Evolutionary conservation across 2,329 filamentous ascomycete species (phyloP).

Genomic region (Coniochaeta prunicola): DNA sequence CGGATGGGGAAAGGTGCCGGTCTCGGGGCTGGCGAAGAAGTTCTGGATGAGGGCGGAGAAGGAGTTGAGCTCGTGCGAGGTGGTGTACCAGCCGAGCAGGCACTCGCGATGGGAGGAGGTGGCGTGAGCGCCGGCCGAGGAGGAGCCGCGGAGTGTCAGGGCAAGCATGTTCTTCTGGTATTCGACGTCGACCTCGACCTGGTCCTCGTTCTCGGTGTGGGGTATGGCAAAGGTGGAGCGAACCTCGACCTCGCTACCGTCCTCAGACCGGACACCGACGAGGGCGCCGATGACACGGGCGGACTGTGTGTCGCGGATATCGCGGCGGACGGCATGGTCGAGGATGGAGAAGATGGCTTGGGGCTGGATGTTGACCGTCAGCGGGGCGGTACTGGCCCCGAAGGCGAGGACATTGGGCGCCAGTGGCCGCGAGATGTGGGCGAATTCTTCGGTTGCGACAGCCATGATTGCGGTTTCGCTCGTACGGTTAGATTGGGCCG

Average conservation of each 20-base stretch:
- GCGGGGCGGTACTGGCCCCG: constrained; percentile 80
- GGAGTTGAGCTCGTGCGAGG: constrained; percentile 91
- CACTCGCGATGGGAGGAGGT: constrained; percentile 81
- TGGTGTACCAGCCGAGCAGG: constrained; percentile 97
- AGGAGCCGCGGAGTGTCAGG: constrained; percentile 65
- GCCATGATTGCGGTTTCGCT: constrained; percentile 63
- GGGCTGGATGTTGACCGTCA: constrained; percentile 91
- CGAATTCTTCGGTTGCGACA: constrained; percentile 72
- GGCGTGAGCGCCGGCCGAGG: background rate
- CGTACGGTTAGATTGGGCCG: constrained; percentile 11
- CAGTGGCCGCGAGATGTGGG: constrained; percentile 89
- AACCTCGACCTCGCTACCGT: constrained; percentile 94
- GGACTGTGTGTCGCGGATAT: constrained; percentile 67
- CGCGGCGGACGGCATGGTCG: constrained; percentile 90
- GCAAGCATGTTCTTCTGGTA: constrained; percentile 99
- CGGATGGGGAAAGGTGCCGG: constrained; percentile 95
- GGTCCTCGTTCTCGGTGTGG: constrained; percentile 96
- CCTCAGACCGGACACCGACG: constrained; percentile 86
- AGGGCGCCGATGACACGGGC: constrained; percentile 96
- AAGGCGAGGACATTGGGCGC: constrained; percentile 73
- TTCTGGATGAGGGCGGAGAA: constrained; percentile 99
- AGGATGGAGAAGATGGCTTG: constrained; percentile 76
- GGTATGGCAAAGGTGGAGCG: constrained; percentile 95
- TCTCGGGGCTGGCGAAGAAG: constrained; percentile 96
- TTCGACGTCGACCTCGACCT: constrained; percentile 99